These are phyloP conservation scores for Citrus reticulata DNA, from an alignment of 345 rosid genomes.

Conservation along the genomic window DNA sequence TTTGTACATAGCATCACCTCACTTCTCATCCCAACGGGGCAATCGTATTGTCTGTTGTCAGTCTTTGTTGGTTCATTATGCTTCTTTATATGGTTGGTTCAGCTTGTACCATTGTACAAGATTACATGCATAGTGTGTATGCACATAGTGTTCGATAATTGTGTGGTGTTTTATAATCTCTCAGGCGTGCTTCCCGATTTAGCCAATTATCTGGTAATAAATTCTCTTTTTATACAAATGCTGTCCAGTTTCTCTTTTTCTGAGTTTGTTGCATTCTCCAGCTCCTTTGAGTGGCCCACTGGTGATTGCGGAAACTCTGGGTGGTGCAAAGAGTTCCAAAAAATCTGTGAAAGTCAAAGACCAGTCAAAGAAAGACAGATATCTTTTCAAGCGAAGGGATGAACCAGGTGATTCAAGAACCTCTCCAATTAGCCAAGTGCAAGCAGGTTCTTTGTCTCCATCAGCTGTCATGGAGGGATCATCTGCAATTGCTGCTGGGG, in stretches of 20 bases:
- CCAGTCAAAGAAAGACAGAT: conserved; percentile 65
- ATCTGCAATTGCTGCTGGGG: conserved; percentile 37
- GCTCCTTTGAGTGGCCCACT: conserved; percentile 98
- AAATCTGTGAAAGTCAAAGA: conserved; percentile 74
- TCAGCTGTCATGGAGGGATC: conserved; percentile 38
- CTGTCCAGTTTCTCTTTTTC: neutral
- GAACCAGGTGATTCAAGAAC: conserved; percentile 41
- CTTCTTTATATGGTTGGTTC: neutral
- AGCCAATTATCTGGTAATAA: neutral
- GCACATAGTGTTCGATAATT: neutral
- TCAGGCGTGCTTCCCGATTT: neutral
- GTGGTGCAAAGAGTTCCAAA: conserved; percentile 57
- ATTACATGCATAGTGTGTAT: neutral
- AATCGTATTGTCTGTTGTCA: neutral
- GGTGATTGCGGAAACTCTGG: conserved; percentile 80
- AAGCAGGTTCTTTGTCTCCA: conserved; percentile 34
- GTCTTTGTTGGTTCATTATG: neutral
- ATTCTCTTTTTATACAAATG: neutral
- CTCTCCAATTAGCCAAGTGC: conserved; percentile 34
- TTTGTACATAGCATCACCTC: neutral
- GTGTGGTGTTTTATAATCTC: neutral
- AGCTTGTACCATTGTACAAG: neutral
- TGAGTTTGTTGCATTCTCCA: conserved; percentile 29
- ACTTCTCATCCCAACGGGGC: neutral
- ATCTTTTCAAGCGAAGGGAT: conserved; percentile 77